These are phyloP conservation scores for Fusarium succisae DNA, from an alignment of 2,329 filamentous ascomycete species.

Conservation along the genomic window DNA sequence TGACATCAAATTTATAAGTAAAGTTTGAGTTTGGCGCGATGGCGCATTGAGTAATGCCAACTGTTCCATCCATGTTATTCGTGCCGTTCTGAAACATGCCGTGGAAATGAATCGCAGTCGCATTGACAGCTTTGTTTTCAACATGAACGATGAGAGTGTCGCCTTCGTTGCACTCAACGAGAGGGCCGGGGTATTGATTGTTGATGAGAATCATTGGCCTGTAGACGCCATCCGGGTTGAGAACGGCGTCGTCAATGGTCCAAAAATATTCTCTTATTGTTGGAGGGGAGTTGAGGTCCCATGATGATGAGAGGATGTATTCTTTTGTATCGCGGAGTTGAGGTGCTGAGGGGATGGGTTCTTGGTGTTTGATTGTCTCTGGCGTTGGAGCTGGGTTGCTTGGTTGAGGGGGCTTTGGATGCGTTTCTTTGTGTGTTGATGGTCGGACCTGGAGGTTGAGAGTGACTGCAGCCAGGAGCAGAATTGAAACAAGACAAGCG, in stretches of 20 bases:
- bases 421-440: not conserved
- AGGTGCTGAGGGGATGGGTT: constrained; percentile 35
- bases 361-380: constrained; percentile 34
- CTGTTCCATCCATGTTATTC: constrained; percentile 77
- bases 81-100: constrained; percentile 82
- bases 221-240: constrained; percentile 69
- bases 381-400: not conserved
- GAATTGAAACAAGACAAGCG: constrained; percentile 32
- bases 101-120: constrained; percentile 78
- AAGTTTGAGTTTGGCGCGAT: constrained; percentile 71
- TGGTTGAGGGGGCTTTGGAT: constrained; percentile 1
- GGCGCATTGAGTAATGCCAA: constrained; percentile 73
- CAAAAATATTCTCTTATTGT: constrained; percentile 67
- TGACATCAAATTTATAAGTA: constrained; percentile 74
- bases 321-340: constrained; percentile 52
- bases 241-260: constrained; percentile 65
- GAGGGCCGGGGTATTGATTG: constrained; percentile 76
- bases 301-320: constrained; percentile 66
- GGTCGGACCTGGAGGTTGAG: constrained; percentile 18
- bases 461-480: constrained; percentile 33
- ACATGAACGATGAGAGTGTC: constrained; percentile 77
- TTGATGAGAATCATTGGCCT: constrained; percentile 76
- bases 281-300: constrained; percentile 62
- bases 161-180: constrained; percentile 77
- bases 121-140: constrained; percentile 72